Conservation (phyloP, 2,329 filamentous ascomycete species). For the Alternaria rosae region DNA sequence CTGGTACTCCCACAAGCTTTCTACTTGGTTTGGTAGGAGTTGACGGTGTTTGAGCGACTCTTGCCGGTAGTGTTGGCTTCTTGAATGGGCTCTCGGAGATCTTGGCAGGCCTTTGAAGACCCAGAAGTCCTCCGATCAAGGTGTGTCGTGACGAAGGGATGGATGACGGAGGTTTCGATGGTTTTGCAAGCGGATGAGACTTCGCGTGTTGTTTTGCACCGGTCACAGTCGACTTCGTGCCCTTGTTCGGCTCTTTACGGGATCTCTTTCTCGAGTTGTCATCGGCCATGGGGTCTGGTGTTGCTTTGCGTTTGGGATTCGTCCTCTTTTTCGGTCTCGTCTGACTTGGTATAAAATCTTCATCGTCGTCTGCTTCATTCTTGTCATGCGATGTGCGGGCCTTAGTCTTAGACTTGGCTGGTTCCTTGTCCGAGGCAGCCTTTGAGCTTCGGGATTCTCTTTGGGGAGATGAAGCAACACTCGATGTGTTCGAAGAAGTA, state of each 20-base stretch:
- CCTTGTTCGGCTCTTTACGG: neutral
- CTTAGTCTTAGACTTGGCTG: neutral
- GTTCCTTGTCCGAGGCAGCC: neutral
- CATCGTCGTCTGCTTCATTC: conserved; percentile 17
- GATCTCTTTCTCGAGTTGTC: conserved; percentile 1
- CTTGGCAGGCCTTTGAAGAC: conserved; percentile 10
- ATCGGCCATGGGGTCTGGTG: neutral
- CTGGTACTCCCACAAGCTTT: conserved; percentile 4
- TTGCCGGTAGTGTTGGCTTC: conserved; percentile 21
- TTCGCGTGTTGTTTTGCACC: neutral
- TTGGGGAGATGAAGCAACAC: neutral
- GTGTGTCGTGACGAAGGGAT: conserved; percentile 8
- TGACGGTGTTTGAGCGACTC: conserved; percentile 15
- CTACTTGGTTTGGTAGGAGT: conserved; percentile 21
- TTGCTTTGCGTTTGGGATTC: conserved; percentile 19
- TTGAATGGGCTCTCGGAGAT: conserved; percentile 19
- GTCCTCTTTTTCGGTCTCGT: conserved; percentile 5
- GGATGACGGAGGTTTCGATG: conserved; percentile 3
- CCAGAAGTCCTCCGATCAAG: conserved; percentile 23
- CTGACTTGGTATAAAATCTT: conserved; percentile 15
- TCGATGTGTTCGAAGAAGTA: neutral
- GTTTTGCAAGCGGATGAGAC: neutral
- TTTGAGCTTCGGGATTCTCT: conserved; percentile 3
- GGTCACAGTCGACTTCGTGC: neutral
- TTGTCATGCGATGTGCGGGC: conserved; percentile 3